Percentiles rank a stretch among this genome's conserved stretches.
Evolutionary conservation across 169 alveolate species (phyloP).

Genomic region (Plasmodium chabaudi): DNA sequence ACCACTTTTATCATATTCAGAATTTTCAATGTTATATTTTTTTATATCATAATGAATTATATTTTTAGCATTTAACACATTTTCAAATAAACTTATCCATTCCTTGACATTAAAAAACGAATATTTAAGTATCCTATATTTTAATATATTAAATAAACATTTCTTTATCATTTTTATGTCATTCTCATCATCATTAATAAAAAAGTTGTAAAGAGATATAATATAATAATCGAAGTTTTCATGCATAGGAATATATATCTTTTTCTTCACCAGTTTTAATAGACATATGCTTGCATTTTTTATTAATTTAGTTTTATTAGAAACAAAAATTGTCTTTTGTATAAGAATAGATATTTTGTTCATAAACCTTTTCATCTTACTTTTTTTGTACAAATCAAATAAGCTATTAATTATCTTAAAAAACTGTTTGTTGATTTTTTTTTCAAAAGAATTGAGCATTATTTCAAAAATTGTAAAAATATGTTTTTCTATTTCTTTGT

Average conservation of each 20-base stretch:
- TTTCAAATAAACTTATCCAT: conserved; percentile 47
- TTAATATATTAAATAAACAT: conserved; percentile 13
- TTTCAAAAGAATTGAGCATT: conserved; percentile 46
- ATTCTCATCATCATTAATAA: neutral
- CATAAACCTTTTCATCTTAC: conserved; percentile 25
- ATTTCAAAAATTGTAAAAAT: conserved; percentile 52
- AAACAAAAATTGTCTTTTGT: conserved; percentile 53
- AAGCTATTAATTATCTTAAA: conserved; percentile 41
- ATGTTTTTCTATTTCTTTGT: conserved; percentile 16
- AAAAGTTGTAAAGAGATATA: conserved; percentile 28
- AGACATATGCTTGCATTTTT: conserved; percentile 21
- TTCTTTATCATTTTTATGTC: conserved; percentile 13
- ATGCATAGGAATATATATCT: conserved; percentile 31
- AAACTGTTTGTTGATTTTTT: conserved; percentile 14
- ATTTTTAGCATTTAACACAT: conserved; percentile 36
- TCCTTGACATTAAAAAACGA: conserved; percentile 49
- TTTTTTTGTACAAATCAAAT: conserved; percentile 21
- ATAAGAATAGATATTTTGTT: conserved; percentile 29
- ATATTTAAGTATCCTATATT: conserved; percentile 29
- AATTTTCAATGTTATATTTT: conserved; percentile 16
- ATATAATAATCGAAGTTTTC: conserved; percentile 71
- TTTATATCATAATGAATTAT: conserved; percentile 33
- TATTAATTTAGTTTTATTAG: conserved; percentile 7
- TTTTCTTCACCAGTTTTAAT: conserved; percentile 21
- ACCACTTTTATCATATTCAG: neutral